Base-by-base conservation (phyloP, 768 basidiomycete species). In the Agaricus subrufescens region DNA sequence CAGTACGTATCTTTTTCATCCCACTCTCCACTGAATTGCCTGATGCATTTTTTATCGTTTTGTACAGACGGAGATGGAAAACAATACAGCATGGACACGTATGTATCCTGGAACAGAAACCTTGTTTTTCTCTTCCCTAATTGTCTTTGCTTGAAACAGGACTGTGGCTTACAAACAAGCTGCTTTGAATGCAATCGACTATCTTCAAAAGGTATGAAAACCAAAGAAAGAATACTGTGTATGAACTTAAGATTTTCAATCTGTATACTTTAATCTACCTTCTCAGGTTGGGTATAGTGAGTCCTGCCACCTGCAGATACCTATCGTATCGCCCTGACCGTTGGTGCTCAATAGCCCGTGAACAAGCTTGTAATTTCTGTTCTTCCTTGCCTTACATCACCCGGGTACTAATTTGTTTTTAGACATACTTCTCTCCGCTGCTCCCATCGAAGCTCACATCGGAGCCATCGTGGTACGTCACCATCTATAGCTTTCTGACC, bases 101-200 rank as follows among this genome's bases (percentile, higher is more conserved):
- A 67, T 63, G 81, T 27, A 11, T 27, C 23, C 15, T n/a, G 5
- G 11, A n/a, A 5, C 4, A 15, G 34, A 8, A 34, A 34, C 34
- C 7, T 34, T 34, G 5, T 8, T 34, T 11, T 34, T 34, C 11
- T 11, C 11, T 8, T 34, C 40, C 37, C 37, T 8, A 38, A 38
- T 42, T 42, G 48, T 43, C 45, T 50, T n/a, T 19, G 1, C 37
- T 5, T n/a, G 23, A 34, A 19, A 42, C 49, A 86, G 85, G 0
- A 81, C 87, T 23, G 85, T 87, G 15, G 88, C 89, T 2, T 91
- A 87, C 66, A 89, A 91, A 65, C 87, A 88, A 69, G 89, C 89
- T 4, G 86, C 89, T 0, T 69, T 89, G 53, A 89, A 89, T 61
- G 79, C 85, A 2, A 90, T 91, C 50, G 78, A 79, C 2, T 91